A percentile compares a stretch with the other conserved stretches of the same genome.
Conservation (phyloP, 805 yeast species). For the Yarrowia divulgata region DNA sequence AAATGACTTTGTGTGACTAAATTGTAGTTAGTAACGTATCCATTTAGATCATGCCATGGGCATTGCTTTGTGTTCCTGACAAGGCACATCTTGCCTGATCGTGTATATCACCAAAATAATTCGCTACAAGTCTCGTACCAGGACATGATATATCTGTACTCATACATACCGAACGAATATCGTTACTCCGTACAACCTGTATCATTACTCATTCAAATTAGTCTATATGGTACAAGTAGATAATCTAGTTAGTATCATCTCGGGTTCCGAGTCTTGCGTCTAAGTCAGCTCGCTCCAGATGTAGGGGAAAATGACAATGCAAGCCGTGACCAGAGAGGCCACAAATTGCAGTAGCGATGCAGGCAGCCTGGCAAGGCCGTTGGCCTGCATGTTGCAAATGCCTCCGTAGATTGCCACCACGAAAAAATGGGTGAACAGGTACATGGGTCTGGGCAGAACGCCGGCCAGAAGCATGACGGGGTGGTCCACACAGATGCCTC, state of each 20-base stretch:
- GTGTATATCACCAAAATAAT: too few species aligned
- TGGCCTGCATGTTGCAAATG: constrained; percentile 66
- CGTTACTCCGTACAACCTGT: too few species aligned
- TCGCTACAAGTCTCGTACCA: too few species aligned
- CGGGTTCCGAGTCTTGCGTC: background rate
- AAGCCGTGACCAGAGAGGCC: constrained; percentile 74
- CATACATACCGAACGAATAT: too few species aligned
- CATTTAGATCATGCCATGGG: background rate
- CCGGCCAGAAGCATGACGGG: constrained; percentile 90
- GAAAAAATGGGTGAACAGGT: constrained; percentile 84
- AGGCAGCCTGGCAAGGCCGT: constrained; percentile 74
- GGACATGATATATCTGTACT: too few species aligned
- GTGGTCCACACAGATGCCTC: constrained; percentile 77
- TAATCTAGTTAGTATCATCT: constrained; percentile 37
- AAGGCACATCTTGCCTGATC: too few species aligned
- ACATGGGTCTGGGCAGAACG: constrained; percentile 73
- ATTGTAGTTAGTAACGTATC: background rate
- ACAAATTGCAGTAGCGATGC: constrained; percentile 73
- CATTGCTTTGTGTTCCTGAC: constrained; percentile 1
- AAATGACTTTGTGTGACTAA: too few species aligned
- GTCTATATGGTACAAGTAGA: constrained; percentile 33
- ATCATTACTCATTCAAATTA: constrained; percentile 31
- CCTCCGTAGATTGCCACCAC: constrained; percentile 88
- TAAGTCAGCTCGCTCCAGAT: constrained; percentile 52
- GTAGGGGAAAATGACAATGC: constrained; percentile 80